These are phyloP conservation scores for Hemileccinum impolitum DNA, from an alignment of 768 basidiomycete species.

Conservation along the genomic window DNA sequence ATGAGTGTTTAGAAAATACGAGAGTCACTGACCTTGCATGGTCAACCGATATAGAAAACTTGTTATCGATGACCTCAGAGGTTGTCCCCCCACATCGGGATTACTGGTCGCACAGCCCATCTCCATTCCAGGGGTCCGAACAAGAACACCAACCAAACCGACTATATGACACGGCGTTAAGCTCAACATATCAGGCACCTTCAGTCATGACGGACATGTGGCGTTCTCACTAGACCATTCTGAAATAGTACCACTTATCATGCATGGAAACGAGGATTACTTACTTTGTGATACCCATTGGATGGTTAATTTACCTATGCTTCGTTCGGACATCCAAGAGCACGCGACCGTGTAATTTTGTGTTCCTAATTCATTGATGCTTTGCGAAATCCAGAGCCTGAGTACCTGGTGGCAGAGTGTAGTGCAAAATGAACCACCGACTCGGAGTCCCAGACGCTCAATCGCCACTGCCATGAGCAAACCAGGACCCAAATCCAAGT, in stretches of 20 bases:
- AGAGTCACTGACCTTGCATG: slow-evolving; percentile 1
- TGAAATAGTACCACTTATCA: not conserved
- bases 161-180: not conserved
- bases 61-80: slow-evolving; percentile 1
- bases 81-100: slow-evolving; percentile 1
- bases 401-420: no score
- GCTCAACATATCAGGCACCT: not conserved
- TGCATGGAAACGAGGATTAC: not conserved
- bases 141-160: slow-evolving; percentile 1
- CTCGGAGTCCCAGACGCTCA: no score
- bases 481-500: slow-evolving; percentile 43
- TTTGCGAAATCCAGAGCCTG: no score
- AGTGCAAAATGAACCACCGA: no score
- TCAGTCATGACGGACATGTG: not conserved
- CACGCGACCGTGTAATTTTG: no score
- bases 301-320: no score
- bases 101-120: slow-evolving; percentile 9
- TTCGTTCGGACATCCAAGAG: no score
- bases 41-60: slow-evolving; percentile 5
- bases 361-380: no score
- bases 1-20: slow-evolving; percentile 8
- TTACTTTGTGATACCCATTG: not conserved
- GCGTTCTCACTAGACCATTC: slow-evolving; percentile 7
- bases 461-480: slow-evolving; percentile 34
- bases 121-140: not conserved